Base-by-base conservation (phyloP, 1,139 yeast genomes). In the Geotrichum armillariae region DNA sequence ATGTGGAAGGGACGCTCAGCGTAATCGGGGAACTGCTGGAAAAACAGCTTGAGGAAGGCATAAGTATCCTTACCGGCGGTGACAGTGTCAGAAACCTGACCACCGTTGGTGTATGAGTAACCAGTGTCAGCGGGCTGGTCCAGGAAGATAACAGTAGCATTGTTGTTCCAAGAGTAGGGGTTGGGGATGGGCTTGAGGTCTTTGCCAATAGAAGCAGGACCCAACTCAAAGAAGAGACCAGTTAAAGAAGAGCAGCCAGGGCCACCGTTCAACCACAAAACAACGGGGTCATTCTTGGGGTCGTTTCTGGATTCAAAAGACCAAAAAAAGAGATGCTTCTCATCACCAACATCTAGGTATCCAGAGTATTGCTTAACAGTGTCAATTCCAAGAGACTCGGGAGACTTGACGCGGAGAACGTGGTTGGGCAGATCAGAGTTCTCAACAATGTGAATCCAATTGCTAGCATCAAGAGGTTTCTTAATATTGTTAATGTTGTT, bases 71-170 rank as follows among this genome's bases (percentile, higher is more conserved):
- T 76, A 29, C 87, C 91, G 32, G 93, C 93, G 52, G 87, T 77
- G 16, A 78, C 81, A 44, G 93, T 83, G 58, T 77, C 75, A 27
- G 75, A 70, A 33, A 86, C 81, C 12, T 41, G 48, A 16, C 45
- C 49, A 21, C 76, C 73, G 21, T 63, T 57, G 9, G 94, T 85
- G 71, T 89, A 90, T 6, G 96, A 89, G 72, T 82, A 90, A 42
- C 97, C 98, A 47, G 87, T 95, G 56, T 89, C 88, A 49, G 90
- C 95, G 1, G 98, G 98, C 71, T 90, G 97, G 69, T 91, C 98
- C 63, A 91, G 78, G 75, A 87, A 91, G 64, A 91, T 87, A 37
- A 90, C 93, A 16, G 93, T 80, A 21, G 97, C 96, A 63, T 89
- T 89, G 58, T 79, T 74, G 70, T 89, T 90, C 96, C 96, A 90